Evolutionary conservation across 2,329 filamentous ascomycete genomes (phyloP).

Genomic region (Penicillium sp.): DNA sequence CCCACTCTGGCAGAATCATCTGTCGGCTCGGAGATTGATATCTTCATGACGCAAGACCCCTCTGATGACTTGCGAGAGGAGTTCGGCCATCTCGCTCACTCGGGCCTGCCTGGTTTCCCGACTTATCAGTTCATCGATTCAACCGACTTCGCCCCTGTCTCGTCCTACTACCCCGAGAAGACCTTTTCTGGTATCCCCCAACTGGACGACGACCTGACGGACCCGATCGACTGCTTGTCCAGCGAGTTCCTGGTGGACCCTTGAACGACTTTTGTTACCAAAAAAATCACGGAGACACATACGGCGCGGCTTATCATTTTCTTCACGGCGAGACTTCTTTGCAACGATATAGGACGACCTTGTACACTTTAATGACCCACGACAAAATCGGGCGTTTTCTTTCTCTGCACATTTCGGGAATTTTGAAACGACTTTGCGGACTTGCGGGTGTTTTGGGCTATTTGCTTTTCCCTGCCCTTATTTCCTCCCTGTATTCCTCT

Average conservation of each 20-base stretch:
- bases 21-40: constrained; percentile 32
- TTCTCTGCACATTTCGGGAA: constrained; percentile 8
- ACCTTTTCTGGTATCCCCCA: constrained; percentile 18
- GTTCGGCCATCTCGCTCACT: constrained; percentile 24
- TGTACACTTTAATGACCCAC: constrained; percentile 21
- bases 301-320: constrained; percentile 10
- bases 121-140: constrained; percentile 17
- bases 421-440: constrained; percentile 6
- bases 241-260: constrained; percentile 33
- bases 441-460: constrained; percentile 2
- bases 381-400: constrained; percentile 11
- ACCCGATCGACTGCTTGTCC: constrained; percentile 34
- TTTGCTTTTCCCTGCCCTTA: constrained; percentile 5
- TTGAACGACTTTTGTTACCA: constrained; percentile 6
- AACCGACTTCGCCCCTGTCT: constrained; percentile 25
- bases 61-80: constrained; percentile 25
- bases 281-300: constrained; percentile 8
- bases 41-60: constrained; percentile 34
- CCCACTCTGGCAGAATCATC: constrained; percentile 31
- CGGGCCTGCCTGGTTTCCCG: constrained; percentile 27
- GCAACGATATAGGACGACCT: constrained; percentile 18
- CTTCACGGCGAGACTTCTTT: constrained; percentile 13
- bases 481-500: constrained; percentile 15
- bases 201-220: constrained; percentile 28
- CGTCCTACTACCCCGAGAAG: constrained; percentile 32